Base-by-base conservation (phyloP, 192 early-diverging fungal genomes). In the Podila verticillata region DNA sequence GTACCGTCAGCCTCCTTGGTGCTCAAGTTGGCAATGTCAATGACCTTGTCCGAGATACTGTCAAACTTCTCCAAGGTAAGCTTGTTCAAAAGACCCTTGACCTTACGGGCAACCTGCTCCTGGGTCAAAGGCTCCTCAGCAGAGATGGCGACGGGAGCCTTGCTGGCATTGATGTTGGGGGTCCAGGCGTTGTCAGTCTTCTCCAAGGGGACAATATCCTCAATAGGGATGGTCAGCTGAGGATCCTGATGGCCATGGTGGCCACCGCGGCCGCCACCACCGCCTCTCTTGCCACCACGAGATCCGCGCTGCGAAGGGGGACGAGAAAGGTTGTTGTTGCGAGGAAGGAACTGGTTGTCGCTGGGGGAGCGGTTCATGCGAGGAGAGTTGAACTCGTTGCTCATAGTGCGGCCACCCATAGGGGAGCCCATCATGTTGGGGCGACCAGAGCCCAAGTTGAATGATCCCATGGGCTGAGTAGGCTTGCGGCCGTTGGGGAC, bases 61-160 rank as follows among this genome's bases (percentile, higher is more conserved):
- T 95, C 94, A 77, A 99, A 99, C 84, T 95, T 97, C 73, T 99
- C 98, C 0, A 94, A 84, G 7, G 98, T 97, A 65, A 99, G 84
- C 89, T 99, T 99, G 90, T 99, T 99, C 65, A 99, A 87, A n/a
- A 97, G 86, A 70, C 90, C 89, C 87, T 94, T 95, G 22, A 95
- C 91, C 89, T 96, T 93, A 34, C 94, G 92, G 56, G 90, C 87
- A 48, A 90, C 86, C 29, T 90, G 60, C 17, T 94, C 95, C 59
- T 87, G 73, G 17, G 83, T 63, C 12, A 85, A 67, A 20, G 83
- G 30, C 20, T 87, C 89, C 10, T 85, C 81, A 9, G 57, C 82
- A 9, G 68, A 26, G 75, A 84, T 80, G 20, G 70, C 30, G 29
- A 57, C 57, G 30, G 80, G 68, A 2, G 83, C 77, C 66, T 88